phyloP scores from a whole-genome alignment of 2,329 filamentous ascomycete genomes.

The Botrytis medusae region DNA sequence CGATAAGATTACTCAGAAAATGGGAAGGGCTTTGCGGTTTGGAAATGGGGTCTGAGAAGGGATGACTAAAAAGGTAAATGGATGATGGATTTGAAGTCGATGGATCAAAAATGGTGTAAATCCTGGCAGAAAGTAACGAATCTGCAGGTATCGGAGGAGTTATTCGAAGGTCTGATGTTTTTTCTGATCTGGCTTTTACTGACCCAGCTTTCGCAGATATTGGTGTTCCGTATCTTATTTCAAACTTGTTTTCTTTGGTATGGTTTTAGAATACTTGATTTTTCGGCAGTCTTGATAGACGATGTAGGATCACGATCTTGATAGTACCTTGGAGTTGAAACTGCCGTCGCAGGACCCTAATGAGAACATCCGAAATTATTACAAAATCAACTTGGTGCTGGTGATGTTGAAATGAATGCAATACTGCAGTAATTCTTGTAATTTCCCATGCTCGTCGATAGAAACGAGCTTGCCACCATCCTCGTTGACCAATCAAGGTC shows the following conservation, averaged over 20 bases:
- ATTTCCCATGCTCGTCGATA: background rate
- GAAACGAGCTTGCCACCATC: background rate
- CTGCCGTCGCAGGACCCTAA: background rate
- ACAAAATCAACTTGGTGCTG: background rate
- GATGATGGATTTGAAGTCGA: background rate
- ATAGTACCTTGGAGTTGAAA: background rate
- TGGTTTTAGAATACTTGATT: background rate
- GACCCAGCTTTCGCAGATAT: background rate
- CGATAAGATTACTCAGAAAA: background rate
- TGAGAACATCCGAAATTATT: background rate
- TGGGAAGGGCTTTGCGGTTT: background rate
- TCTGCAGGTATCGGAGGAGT: background rate
- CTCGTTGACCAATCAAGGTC: background rate
- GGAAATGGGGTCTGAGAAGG: background rate
- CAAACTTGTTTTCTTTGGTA: background rate
- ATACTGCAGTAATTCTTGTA: background rate
- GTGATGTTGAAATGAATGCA: background rate
- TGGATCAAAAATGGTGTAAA: background rate
- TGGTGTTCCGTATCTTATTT: background rate
- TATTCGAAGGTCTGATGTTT: background rate
- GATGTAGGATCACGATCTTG: background rate
- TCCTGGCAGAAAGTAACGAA: background rate
- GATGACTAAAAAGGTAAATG: fast-evolving
- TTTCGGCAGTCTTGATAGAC: background rate
- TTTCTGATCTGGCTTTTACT: background rate